A percentile compares a stretch with the other conserved stretches of the same genome.
Evolutionary conservation across 129 eudicot genomes (phyloP).

Genomic region (Pittosporum tobira): DNA sequence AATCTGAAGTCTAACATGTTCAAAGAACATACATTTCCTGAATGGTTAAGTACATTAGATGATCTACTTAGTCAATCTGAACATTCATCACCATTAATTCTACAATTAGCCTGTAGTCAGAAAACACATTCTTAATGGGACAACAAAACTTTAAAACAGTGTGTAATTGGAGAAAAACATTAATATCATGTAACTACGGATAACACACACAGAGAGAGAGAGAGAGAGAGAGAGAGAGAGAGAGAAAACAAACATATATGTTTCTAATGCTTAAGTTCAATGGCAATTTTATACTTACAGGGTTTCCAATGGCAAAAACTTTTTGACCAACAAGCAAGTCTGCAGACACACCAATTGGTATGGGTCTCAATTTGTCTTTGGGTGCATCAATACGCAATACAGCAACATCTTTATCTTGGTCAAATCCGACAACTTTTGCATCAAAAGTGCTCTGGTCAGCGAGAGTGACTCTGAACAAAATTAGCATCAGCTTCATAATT

Average conservation of each 20-base stretch:
- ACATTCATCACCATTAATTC: background rate
- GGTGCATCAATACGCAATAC: constrained; percentile 28
- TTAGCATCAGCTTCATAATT: constrained; percentile 7
- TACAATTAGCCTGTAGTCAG: background rate
- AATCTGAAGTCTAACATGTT: background rate
- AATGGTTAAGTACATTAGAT: background rate
- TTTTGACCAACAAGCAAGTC: constrained; percentile 98
- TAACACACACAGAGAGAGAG: too few species aligned
- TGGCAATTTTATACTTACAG: constrained; percentile 45
- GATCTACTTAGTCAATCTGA: background rate
- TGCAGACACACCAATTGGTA: constrained; percentile 83
- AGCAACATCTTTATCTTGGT: constrained; percentile 93
- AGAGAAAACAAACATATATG: background rate
- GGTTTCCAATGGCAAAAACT: constrained; percentile 95
- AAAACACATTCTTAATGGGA: background rate
- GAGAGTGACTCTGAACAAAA: constrained; percentile 73
- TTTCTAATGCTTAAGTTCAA: background rate
- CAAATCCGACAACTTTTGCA: constrained; percentile 83
- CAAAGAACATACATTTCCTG: background rate
- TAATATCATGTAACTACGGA: background rate
- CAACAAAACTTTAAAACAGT: background rate
- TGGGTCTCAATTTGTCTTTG: constrained; percentile 70
- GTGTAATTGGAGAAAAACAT: background rate
- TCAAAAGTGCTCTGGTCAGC: constrained; percentile 85
- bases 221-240: too few species aligned